Percentiles rank a stretch among this genome's conserved stretches.
phyloP scores from a whole-genome alignment of 345 rosid genomes.

The Geranium brycei region DNA sequence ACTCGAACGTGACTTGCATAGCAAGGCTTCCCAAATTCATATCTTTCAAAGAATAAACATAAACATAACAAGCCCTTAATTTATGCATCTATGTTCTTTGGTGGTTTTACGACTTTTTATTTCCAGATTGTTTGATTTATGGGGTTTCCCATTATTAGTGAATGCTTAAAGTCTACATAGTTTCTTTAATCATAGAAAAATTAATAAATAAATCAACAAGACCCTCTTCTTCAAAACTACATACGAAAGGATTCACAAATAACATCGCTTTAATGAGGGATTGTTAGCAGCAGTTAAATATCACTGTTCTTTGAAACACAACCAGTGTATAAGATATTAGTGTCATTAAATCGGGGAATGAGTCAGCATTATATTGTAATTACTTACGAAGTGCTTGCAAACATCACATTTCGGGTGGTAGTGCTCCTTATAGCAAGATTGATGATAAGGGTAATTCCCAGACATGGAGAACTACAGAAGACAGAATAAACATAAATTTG shows the following conservation, averaged over 20 bases:
- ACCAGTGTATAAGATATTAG: background rate
- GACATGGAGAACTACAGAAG: conserved; percentile 63
- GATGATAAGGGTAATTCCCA: conserved; percentile 74
- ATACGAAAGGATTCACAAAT: too few relatives aligned
- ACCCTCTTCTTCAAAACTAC: too few relatives aligned
- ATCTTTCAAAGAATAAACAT: too few relatives aligned
- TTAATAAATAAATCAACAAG: too few relatives aligned
- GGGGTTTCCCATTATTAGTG: background rate
- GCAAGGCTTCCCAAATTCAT: background rate
- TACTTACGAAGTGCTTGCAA: conserved; percentile 75
- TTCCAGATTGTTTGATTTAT: background rate
- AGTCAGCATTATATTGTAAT: background rate
- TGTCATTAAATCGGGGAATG: background rate
- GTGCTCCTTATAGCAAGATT: conserved; percentile 73
- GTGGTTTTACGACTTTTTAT: background rate
- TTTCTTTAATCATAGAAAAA: too few relatives aligned
- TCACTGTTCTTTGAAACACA: background rate
- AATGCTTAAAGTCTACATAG: background rate
- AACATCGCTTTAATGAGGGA: background rate
- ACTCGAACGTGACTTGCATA: background rate
- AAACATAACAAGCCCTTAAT: background rate
- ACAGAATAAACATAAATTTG: conserved; percentile 4
- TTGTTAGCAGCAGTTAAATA: too few relatives aligned
- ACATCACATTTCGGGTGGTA: conserved; percentile 95
- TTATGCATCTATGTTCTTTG: background rate